Percentiles rank a stretch among this genome's conserved stretches.
These are phyloP conservation scores for Entophlyctis luteolus DNA, from an alignment of 192 early-diverging fungal genomes.

Conservation along the genomic window DNA sequence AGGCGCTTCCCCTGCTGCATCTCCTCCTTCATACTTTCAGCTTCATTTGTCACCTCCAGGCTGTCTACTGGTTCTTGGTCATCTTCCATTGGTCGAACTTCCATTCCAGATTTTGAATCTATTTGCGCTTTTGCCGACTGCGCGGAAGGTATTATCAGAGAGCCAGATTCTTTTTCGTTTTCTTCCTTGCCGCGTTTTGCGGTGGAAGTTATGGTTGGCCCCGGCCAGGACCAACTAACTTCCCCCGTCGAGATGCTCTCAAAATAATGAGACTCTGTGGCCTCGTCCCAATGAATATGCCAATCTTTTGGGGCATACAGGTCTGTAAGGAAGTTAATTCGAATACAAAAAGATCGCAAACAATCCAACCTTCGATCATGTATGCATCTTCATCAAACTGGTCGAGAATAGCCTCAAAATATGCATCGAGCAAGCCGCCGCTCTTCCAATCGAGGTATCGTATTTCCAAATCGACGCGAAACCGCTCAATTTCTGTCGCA, in stretches of 20 bases:
- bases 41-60: no score
- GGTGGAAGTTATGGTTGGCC: conserved; percentile 10
- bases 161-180: no score
- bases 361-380: not conserved
- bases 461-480: conserved; percentile 1
- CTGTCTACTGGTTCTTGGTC: no score
- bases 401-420: conserved; percentile 7
- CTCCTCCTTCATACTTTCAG: no score
- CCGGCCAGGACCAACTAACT: conserved; percentile 26
- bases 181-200: not conserved
- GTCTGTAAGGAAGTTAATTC: not conserved
- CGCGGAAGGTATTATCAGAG: no score
- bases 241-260: not conserved
- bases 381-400: conserved; percentile 6
- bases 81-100: not conserved
- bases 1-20: no score
- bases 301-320: conserved; percentile 4
- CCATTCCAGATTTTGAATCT: not conserved
- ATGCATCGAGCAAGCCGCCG: not conserved
- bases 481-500: not conserved
- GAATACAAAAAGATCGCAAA: not conserved
- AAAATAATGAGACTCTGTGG: conserved; percentile 26
- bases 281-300: conserved; percentile 13
- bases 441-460: conserved; percentile 12
- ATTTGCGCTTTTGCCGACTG: no score